A percentile compares a stretch with the other conserved stretches of the same genome.
Evolutionary conservation across 2,329 filamentous ascomycete species (phyloP).

Genomic region (Aspergillus floridensis): DNA sequence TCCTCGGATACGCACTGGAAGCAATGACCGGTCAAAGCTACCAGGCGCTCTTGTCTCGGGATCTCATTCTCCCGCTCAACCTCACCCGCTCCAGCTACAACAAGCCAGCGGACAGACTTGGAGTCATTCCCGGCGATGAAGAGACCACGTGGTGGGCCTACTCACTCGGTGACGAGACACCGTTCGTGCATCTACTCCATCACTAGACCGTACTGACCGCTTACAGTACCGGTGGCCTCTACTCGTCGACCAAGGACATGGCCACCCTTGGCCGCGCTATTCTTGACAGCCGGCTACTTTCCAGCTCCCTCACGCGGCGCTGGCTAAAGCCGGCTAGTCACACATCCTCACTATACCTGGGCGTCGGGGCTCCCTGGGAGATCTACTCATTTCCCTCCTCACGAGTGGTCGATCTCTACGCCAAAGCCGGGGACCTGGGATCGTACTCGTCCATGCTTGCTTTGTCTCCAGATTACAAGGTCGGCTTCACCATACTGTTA

Average conservation of each 20-base stretch:
- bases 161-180: conserved; percentile 40
- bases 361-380: conserved; percentile 48
- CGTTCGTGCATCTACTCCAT: conserved; percentile 30
- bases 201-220: neutral
- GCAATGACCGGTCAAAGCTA: conserved; percentile 40
- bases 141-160: conserved; percentile 32
- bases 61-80: conserved; percentile 40
- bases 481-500: conserved; percentile 24
- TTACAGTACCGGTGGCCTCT: conserved; percentile 44
- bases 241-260: conserved; percentile 45
- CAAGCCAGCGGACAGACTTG: conserved; percentile 16
- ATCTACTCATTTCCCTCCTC: conserved; percentile 25
- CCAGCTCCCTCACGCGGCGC: conserved; percentile 37
- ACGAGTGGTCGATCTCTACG: conserved; percentile 24
- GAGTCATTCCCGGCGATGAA: conserved; percentile 39
- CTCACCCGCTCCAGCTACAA: conserved; percentile 36
- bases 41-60: conserved; percentile 33
- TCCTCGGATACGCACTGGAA: conserved; percentile 40
- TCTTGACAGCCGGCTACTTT: conserved; percentile 39
- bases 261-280: conserved; percentile 46
- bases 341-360: conserved; percentile 38
- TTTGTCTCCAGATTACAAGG: conserved; percentile 25
- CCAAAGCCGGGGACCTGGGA: conserved; percentile 26
- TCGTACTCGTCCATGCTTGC: conserved; percentile 24
- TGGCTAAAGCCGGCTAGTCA: conserved; percentile 47